Evolutionary conservation across 1,284 basidiomycete genomes (phyloP), one percentile per base, ranked within the genome.

Genomic region (Phylloboletellus chloephorus): DNA sequence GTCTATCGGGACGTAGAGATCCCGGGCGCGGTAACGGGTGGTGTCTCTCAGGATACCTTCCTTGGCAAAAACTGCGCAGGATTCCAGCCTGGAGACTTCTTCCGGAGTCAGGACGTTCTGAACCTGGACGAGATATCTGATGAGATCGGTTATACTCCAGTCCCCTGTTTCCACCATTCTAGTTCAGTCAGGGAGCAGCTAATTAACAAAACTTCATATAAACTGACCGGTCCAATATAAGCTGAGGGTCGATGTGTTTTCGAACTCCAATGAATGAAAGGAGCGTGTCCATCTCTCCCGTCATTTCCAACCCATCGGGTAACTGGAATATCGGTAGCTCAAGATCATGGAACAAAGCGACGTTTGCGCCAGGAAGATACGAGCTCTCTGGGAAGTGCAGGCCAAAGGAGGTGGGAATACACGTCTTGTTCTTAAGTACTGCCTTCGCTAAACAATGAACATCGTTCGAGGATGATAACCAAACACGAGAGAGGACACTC

Each of bases 191-290:
- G 25, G 3, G 3, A 28, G 2, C 10, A 16, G 10, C 15, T 9
- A 22, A n/a, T 12, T 1, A 35, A 43, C 7, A 31, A 12, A 12
- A 4, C 0, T 5, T 3, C 4, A 12, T 12, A 28, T 26, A 1
- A 10, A 16, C 41, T 42, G 43, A 86, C 80, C 84, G 69, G 39
- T 78, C 73, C 56, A 90, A 90, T 5, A 90, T 73, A 4, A 91
- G 67, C 56, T 89, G 87, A 1, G 93, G 67, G 37, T 93, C 89
- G n/a, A 96, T 88, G 52, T 93, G 89, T 52, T 81, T 84, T 13
- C 88, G 75, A 5, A 96, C 88, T 9, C 89, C 90, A 0, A 96
- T 66, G 0, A 72, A 73, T 31, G 78, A 67, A 5, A 97, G 64
- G 31, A 96, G 65, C 52, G 76, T 80, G 54, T 90, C 88, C 45